These are phyloP conservation scores for Boletus reticuloceps DNA, from an alignment of 768 basidiomycete genomes.

Conservation along the genomic window DNA sequence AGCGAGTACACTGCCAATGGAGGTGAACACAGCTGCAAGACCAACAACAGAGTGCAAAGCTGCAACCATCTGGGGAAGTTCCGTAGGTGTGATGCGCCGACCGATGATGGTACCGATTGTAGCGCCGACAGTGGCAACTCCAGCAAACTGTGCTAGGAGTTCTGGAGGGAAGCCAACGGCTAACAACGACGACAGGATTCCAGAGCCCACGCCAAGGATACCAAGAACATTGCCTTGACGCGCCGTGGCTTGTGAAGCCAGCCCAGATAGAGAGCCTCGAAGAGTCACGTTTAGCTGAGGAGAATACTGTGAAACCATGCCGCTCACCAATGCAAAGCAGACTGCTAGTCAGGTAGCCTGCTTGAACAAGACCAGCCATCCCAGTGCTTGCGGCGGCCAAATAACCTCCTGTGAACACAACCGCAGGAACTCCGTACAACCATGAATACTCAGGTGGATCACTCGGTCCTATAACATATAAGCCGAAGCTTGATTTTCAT, in stretches of 20 bases:
- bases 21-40: slow-evolving; percentile 85
- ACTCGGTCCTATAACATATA: slow-evolving; percentile 51
- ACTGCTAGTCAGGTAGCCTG: slow-evolving; percentile 82
- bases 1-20: slow-evolving; percentile 75
- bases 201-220: slow-evolving; percentile 79
- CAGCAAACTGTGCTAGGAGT: slow-evolving; percentile 75
- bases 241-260: slow-evolving; percentile 78
- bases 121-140: slow-evolving; percentile 73
- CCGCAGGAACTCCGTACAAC: slow-evolving; percentile 77
- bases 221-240: slow-evolving; percentile 89
- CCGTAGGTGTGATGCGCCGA: slow-evolving; percentile 81
- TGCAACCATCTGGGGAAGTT: slow-evolving; percentile 81
- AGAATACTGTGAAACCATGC: neutral
- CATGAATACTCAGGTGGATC: slow-evolving; percentile 89
- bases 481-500: neutral
- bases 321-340: slow-evolving; percentile 76
- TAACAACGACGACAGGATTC: slow-evolving; percentile 74
- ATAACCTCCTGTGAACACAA: slow-evolving; percentile 82
- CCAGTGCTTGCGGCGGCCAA: slow-evolving; percentile 80
- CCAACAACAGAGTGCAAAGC: slow-evolving; percentile 88
- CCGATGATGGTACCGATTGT: slow-evolving; percentile 71
- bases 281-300: neutral
- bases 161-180: slow-evolving; percentile 82
- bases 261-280: slow-evolving; percentile 72
- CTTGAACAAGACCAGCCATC: slow-evolving; percentile 83